Percentiles rank a stretch among this genome's conserved stretches.
Evolutionary conservation across 768 basidiomycete species (phyloP).

Genomic region (Mycena belliarum): DNA sequence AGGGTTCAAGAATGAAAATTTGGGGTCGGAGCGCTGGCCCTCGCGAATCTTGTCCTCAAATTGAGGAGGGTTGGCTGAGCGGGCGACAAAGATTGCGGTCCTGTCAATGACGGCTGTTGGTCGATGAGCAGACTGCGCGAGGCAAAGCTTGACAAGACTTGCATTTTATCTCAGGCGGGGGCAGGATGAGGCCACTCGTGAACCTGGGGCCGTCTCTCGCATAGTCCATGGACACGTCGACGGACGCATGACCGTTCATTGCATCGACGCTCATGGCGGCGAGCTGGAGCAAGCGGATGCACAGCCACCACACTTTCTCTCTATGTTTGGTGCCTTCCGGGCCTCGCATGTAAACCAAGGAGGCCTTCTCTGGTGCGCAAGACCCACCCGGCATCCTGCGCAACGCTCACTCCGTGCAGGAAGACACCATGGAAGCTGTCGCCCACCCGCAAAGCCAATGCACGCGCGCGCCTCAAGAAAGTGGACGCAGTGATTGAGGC

Average conservation of each 20-base stretch:
- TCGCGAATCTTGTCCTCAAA: conserved; percentile 98
- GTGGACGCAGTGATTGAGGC: conserved; percentile 94
- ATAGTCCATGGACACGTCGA: conserved; percentile 36
- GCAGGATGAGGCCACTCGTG: conserved; percentile 86
- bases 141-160: conserved; percentile 38
- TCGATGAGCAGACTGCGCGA: conserved; percentile 14
- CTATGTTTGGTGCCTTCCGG: conserved; percentile 88
- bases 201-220: conserved; percentile 49
- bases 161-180: conserved; percentile 96
- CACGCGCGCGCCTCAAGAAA: conserved; percentile 82
- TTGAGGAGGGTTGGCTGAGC: conserved; percentile 88
- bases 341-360: conserved; percentile 62
- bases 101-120: conserved; percentile 87
- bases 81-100: conserved; percentile 88
- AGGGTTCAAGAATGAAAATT: conserved; percentile 98
- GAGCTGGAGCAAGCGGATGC: too few species aligned
- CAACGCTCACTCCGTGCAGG: conserved; percentile 48
- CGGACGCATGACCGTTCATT: conserved; percentile 41
- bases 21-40: conserved; percentile 93
- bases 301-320: not conserved
- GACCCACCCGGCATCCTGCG: not conserved
- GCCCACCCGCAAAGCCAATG: conserved; percentile 88
- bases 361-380: conserved; percentile 82
- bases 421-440: conserved; percentile 95
- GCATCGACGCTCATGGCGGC: conserved; percentile 47